A percentile compares a stretch with the other conserved stretches of the same genome.
These are phyloP conservation scores for Chalciporus sp. DNA, from an alignment of 1,284 basidiomycete genomes.

Conservation along the genomic window DNA sequence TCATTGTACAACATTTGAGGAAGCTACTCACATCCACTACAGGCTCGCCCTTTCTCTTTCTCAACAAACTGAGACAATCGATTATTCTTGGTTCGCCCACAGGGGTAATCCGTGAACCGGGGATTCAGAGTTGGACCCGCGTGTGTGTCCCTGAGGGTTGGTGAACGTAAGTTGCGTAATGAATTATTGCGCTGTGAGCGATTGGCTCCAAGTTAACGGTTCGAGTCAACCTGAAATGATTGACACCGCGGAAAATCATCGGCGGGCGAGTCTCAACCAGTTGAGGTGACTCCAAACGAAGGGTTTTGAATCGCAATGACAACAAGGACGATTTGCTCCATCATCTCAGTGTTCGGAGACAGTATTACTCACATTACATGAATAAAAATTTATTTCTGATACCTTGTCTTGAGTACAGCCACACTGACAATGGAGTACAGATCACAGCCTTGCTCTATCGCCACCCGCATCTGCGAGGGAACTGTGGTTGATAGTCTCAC, in stretches of 20 bases:
- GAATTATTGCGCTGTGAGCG: too few species aligned
- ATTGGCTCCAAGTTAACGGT: neutral
- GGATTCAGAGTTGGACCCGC: too few species aligned
- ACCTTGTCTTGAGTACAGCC: neutral
- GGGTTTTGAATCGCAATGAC: neutral
- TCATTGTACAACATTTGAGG: neutral
- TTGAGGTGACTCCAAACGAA: too few species aligned
- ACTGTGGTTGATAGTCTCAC: slow-evolving; percentile 1
- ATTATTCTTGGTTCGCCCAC: neutral
- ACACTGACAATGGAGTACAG: neutral
- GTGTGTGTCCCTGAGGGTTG: too few species aligned
- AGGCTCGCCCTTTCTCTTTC: neutral
- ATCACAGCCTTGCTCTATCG: neutral
- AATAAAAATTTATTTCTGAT: neutral
- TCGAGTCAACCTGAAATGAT: too few species aligned
- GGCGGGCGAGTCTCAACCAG: too few species aligned
- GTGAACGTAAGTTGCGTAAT: neutral
- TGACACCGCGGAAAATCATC: too few species aligned
- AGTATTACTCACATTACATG: neutral
- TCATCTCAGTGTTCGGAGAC: neutral
- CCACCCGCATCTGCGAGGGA: neutral
- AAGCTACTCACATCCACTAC: neutral
- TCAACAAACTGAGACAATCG: neutral
- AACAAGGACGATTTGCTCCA: neutral
- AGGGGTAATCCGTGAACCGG: too few species aligned